These are phyloP conservation scores for Hypoxylon sp. DNA, from an alignment of 2,329 filamentous ascomycete genomes.

Conservation along the genomic window DNA sequence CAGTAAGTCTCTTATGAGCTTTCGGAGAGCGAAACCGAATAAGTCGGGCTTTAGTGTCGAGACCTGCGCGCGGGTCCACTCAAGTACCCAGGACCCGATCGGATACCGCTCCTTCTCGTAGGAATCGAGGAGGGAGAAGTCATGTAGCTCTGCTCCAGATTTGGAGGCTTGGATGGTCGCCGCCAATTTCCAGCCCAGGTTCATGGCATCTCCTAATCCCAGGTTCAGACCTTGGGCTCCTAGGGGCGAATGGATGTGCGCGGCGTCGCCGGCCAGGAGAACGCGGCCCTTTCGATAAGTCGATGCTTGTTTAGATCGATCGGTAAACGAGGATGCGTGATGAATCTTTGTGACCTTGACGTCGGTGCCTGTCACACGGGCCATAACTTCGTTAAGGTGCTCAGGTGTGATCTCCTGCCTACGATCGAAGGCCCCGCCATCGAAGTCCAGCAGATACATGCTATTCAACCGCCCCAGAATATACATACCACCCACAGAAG, in stretches of 20 bases:
- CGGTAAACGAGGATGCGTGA: constrained; percentile 49
- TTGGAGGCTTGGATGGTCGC: constrained; percentile 39
- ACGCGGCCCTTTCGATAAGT: constrained; percentile 59
- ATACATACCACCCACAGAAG: constrained; percentile 50
- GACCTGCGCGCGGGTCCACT: constrained; percentile 57
- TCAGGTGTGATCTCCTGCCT: constrained; percentile 37
- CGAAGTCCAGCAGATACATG: constrained; percentile 41
- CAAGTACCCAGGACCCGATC: constrained; percentile 56
- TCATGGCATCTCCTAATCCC: constrained; percentile 66
- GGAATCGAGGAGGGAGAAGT: constrained; percentile 57
- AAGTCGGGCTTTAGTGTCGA: constrained; percentile 50
- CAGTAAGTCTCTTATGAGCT: constrained; percentile 49
- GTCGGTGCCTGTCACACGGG: constrained; percentile 39
- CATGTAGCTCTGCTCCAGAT: background rate
- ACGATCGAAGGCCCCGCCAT: constrained; percentile 42
- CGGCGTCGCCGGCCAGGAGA: constrained; percentile 68
- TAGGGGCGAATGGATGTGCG: constrained; percentile 66
- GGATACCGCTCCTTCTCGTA: constrained; percentile 63
- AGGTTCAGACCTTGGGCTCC: constrained; percentile 71
- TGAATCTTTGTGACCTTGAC: constrained; percentile 43
- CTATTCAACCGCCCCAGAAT: constrained; percentile 25
- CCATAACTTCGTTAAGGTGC: constrained; percentile 41
- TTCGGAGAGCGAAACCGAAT: constrained; percentile 46
- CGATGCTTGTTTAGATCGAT: constrained; percentile 43
- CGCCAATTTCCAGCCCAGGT: constrained; percentile 68